A percentile compares a stretch with the other conserved stretches of the same genome.
Evolutionary conservation across 1,284 basidiomycete genomes (phyloP).

Genomic region (Rhizoctonia solani): DNA sequence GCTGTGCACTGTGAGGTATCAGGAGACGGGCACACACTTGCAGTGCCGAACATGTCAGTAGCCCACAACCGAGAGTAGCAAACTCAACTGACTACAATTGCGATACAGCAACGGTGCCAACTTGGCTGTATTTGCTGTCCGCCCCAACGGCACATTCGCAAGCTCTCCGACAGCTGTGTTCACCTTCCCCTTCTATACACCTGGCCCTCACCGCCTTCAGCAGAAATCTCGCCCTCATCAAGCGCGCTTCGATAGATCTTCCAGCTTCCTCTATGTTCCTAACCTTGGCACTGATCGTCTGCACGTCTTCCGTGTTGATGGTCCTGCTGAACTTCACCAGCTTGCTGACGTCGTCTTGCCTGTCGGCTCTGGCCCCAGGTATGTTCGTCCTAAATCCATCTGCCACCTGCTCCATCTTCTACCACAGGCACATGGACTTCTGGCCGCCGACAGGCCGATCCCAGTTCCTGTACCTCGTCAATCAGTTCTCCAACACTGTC

Average conservation of each 20-base stretch:
- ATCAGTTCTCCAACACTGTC: conserved; percentile 21
- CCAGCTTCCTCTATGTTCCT: conserved; percentile 10
- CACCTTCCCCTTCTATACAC: conserved; percentile 10
- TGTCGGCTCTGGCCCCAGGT: conserved; percentile 8
- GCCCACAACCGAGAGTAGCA: too few relatives aligned
- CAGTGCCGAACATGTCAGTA: conserved; percentile 21
- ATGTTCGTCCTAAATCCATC: neutral
- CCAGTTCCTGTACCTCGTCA: neutral
- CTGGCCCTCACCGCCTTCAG: neutral
- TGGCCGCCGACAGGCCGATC: conserved; percentile 12
- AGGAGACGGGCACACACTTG: conserved; percentile 14
- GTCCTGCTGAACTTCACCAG: neutral
- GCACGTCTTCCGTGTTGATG: conserved; percentile 1
- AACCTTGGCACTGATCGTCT: conserved; percentile 18
- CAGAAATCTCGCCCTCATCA: conserved; percentile 20
- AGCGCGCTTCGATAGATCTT: conserved; percentile 7
- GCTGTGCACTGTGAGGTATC: conserved; percentile 32
- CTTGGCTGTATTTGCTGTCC: conserved; percentile 7
- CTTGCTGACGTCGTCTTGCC: conserved; percentile 9
- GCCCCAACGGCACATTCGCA: neutral
- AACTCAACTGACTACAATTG: neutral
- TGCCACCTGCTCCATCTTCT: neutral
- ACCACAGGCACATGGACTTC: conserved; percentile 1
- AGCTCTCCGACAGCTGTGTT: conserved; percentile 7
- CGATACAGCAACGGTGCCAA: neutral